A percentile compares a stretch with the other conserved stretches of the same genome.
These are phyloP conservation scores for Fomitopsis pinicola DNA, from an alignment of 1,284 basidiomycete genomes.

Conservation along the genomic window DNA sequence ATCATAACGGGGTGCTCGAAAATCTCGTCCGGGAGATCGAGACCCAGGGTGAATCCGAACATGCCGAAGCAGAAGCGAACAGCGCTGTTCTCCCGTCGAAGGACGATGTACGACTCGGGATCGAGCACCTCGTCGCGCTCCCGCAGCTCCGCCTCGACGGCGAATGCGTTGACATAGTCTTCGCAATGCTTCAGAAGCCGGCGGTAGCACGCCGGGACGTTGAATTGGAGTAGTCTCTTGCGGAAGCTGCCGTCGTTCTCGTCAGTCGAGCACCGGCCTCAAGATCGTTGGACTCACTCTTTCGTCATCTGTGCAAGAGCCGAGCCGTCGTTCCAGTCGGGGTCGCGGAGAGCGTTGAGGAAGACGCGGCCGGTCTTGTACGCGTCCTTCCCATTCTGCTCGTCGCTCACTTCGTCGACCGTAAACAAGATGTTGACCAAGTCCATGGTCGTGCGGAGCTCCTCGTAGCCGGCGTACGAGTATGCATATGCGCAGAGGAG, in stretches of 20 bases:
- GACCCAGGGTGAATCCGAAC: slow-evolving; percentile 54
- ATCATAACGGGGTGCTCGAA: slow-evolving; percentile 51
- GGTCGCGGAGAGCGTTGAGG: slow-evolving; percentile 47
- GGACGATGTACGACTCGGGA: slow-evolving; percentile 44
- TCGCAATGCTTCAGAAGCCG: slow-evolving; percentile 53
- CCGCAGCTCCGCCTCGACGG: slow-evolving; percentile 55
- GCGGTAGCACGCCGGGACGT: slow-evolving; percentile 38
- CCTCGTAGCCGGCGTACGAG: slow-evolving; percentile 52
- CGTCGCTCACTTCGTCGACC: slow-evolving; percentile 68
- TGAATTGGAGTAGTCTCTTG: slow-evolving; percentile 39
- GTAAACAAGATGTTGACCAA: slow-evolving; percentile 67
- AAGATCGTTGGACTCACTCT: slow-evolving; percentile 39
- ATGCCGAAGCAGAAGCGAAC: slow-evolving; percentile 61
- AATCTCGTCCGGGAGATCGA: slow-evolving; percentile 59
- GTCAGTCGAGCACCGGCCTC: slow-evolving; percentile 1
- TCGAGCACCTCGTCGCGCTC: slow-evolving; percentile 51
- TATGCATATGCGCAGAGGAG: slow-evolving; percentile 61
- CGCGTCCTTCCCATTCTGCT: slow-evolving; percentile 55
- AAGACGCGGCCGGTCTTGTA: slow-evolving; percentile 49
- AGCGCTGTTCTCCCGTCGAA: slow-evolving; percentile 65
- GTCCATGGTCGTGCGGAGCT: slow-evolving; percentile 59
- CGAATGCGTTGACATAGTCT: slow-evolving; percentile 54
- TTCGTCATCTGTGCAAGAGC: slow-evolving; percentile 46
- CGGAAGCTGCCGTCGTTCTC: slow-evolving; percentile 41
- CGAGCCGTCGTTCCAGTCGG: slow-evolving; percentile 30